Evolutionary conservation across 139 green algal species (phyloP).

Genomic region (Volvox reticuliferus): DNA sequence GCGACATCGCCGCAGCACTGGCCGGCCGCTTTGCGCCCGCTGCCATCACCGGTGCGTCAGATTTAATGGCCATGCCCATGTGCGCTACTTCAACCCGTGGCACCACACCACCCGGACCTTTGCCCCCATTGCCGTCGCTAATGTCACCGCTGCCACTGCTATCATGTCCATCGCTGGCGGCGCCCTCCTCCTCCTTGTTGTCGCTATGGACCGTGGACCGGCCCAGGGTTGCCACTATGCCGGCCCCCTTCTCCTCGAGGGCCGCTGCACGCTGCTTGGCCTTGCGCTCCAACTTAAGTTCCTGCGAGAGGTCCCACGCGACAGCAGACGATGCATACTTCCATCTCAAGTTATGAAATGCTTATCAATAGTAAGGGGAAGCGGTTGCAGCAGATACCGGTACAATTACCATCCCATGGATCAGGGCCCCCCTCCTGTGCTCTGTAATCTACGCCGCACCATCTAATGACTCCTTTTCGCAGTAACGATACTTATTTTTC

Average conservation of each 20-base stretch:
- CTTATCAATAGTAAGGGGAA: not conserved
- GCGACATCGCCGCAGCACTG: not conserved
- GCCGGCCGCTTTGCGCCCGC: not conserved
- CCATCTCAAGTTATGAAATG: not conserved
- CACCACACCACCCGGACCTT: not conserved
- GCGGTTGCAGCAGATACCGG: not conserved
- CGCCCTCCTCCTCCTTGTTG: conserved; percentile 16
- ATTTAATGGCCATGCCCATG: conserved; percentile 62
- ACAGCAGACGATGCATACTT: too few species aligned
- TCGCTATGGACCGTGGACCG: conserved; percentile 1
- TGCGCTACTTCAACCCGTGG: conserved; percentile 51
- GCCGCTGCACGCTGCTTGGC: not conserved
- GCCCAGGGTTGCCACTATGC: not conserved
- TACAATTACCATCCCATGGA: not conserved
- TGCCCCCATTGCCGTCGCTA: conserved; percentile 26
- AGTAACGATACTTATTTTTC: too few species aligned
- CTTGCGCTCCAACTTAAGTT: conserved; percentile 62
- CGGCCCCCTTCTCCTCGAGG: not conserved
- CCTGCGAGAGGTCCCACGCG: conserved; percentile 19
- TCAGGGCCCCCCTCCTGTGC: not conserved
- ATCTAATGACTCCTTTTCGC: not conserved
- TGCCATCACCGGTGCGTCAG: conserved; percentile 5
- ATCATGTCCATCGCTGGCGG: not conserved
- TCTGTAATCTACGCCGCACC: not conserved
- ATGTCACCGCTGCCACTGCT: not conserved